Evolutionary conservation across 2,329 filamentous ascomycete genomes (phyloP).

Genomic region (Amauroascus verrucosus): DNA sequence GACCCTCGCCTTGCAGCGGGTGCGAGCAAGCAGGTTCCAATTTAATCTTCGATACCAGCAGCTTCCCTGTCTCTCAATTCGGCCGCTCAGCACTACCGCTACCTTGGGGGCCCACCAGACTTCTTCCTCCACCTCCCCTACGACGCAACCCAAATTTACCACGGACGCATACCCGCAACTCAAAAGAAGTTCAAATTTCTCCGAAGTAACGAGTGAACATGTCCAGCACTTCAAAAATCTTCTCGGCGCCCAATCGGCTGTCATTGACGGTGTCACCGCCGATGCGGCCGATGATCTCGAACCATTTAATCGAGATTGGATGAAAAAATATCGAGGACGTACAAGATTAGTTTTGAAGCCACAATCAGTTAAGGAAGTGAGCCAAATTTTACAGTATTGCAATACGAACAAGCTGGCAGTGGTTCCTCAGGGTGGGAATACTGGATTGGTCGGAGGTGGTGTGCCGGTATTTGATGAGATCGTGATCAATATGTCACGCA

Average conservation of each 20-base stretch:
- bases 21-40: neutral
- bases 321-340: conserved; percentile 95
- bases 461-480: conserved; percentile 98
- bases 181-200: conserved; percentile 66
- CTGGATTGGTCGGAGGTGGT: conserved; percentile 86
- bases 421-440: conserved; percentile 94
- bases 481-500: conserved; percentile 76
- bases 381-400: conserved; percentile 85
- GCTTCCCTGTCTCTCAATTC: neutral
- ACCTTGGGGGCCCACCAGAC: neutral
- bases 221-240: conserved; percentile 71
- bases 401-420: conserved; percentile 87
- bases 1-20: conserved; percentile 11
- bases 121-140: conserved; percentile 9
- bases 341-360: conserved; percentile 80
- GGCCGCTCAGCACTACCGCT: conserved; percentile 9
- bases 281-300: conserved; percentile 72
- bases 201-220: conserved; percentile 60
- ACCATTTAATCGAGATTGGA: conserved; percentile 95
- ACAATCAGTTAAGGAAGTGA: conserved; percentile 73
- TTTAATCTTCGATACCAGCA: conserved; percentile 3
- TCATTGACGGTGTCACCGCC: conserved; percentile 71
- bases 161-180: conserved; percentile 70
- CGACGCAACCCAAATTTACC: conserved; percentile 56
- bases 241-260: conserved; percentile 66